phyloP scores from a whole-genome alignment of 805 yeast genomes.

The Ogataea pignaliae region DNA sequence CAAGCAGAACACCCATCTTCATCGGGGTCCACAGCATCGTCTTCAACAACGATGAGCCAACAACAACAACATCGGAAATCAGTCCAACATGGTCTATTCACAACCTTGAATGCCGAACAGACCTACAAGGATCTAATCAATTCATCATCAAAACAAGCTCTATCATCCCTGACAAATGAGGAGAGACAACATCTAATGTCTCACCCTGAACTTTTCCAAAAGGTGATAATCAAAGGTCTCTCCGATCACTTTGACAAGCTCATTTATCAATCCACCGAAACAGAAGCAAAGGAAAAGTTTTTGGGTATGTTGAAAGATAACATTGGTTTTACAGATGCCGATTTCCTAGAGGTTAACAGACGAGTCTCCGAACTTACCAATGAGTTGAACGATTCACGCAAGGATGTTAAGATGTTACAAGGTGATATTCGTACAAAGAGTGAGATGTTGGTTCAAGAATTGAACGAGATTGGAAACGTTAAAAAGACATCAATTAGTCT shows the following conservation, averaged over 20 bases:
- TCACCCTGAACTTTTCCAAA: conserved; percentile 6
- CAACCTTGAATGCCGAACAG: too few relatives aligned
- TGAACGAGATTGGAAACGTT: conserved; percentile 30
- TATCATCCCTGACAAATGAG: too few relatives aligned
- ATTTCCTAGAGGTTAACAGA: conserved; percentile 17
- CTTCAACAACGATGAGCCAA: too few relatives aligned
- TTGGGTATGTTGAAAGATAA: conserved; percentile 44
- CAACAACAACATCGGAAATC: too few relatives aligned
- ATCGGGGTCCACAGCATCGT: too few relatives aligned
- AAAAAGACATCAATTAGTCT: conserved; percentile 23
- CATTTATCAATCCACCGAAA: conserved; percentile 64
- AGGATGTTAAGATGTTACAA: conserved; percentile 17
- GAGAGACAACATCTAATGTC: neutral
- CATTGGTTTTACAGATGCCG: conserved; percentile 18
- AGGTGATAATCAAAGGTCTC: conserved; percentile 29
- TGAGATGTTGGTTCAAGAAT: conserved; percentile 16
- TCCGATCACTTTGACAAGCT: conserved; percentile 46
- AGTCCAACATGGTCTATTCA: too few relatives aligned
- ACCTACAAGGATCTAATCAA: too few relatives aligned
- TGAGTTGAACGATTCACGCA: conserved; percentile 10
- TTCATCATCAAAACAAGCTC: too few relatives aligned
- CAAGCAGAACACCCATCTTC: too few relatives aligned
- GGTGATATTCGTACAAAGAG: conserved; percentile 14
- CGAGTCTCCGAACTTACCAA: conserved; percentile 13
- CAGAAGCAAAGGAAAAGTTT: conserved; percentile 67